Percentiles rank a stretch among this genome's conserved stretches.
Evolutionary conservation across 1,284 basidiomycete genomes (phyloP).

Genomic region (Wolfiporia cocos): DNA sequence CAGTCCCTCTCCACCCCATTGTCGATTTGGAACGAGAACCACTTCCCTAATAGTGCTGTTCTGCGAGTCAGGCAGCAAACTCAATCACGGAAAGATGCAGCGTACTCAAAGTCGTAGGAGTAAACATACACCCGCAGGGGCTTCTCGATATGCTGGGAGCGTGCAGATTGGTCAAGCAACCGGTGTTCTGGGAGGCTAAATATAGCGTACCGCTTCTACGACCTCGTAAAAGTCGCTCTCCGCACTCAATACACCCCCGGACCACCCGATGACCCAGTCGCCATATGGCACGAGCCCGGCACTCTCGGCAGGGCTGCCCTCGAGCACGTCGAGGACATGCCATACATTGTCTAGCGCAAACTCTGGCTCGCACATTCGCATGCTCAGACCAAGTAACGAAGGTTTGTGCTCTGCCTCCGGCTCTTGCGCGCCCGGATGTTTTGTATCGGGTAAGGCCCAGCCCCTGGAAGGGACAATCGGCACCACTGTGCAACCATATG

Average conservation of each 20-base stretch:
- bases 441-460: constrained; percentile 58
- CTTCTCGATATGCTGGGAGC: constrained; percentile 85
- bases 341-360: constrained; percentile 89
- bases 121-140: constrained; percentile 93
- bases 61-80: background rate
- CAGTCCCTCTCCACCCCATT: constrained; percentile 94
- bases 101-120: constrained; percentile 95
- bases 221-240: constrained; percentile 97
- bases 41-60: constrained; percentile 84
- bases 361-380: constrained; percentile 88
- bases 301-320: constrained; percentile 93
- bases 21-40: constrained; percentile 87
- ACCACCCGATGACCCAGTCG: constrained; percentile 92
- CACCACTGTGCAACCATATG: constrained; percentile 52
- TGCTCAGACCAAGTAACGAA: constrained; percentile 86
- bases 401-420: constrained; percentile 43
- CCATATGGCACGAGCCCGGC: constrained; percentile 84
- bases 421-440: constrained; percentile 31
- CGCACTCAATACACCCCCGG: constrained; percentile 86
- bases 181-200: no score
- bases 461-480: constrained; percentile 77
- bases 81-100: constrained; percentile 14
- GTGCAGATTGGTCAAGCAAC: no score
- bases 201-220: constrained; percentile 84
- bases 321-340: constrained; percentile 96